Percentiles rank a stretch among this genome's conserved stretches.
Evolutionary conservation across 2,329 filamentous ascomycete genomes (phyloP).

Genomic region (Rutstroemia sydowiana): DNA sequence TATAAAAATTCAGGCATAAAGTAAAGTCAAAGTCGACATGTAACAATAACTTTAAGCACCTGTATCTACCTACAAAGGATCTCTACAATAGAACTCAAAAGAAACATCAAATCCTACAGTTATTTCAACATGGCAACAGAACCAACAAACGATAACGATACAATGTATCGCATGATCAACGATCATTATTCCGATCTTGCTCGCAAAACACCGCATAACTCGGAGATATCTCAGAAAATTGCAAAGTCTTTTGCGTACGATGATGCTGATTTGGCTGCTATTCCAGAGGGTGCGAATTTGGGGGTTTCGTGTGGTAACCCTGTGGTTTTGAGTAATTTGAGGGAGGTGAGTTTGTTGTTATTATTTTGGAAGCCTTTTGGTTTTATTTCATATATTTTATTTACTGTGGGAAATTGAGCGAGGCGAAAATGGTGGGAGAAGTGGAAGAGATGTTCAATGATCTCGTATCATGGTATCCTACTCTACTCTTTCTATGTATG

Average conservation of each 20-base stretch:
- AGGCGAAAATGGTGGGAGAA: too few species aligned
- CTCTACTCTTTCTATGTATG: too few species aligned
- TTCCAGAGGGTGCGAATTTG: constrained; percentile 19
- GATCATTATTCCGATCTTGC: not conserved
- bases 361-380: constrained; percentile 12
- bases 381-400: too few species aligned
- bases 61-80: too few species aligned
- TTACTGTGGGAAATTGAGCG: too few species aligned
- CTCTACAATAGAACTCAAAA: too few species aligned
- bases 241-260: not conserved
- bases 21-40: too few species aligned
- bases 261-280: not conserved
- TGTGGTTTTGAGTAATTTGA: constrained; percentile 14
- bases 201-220: not conserved
- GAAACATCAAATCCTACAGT: not conserved
- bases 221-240: not conserved
- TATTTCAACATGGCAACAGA: not conserved
- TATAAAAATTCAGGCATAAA: too few species aligned
- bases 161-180: not conserved
- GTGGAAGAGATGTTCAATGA: too few species aligned
- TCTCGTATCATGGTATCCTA: too few species aligned
- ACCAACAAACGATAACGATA: not conserved
- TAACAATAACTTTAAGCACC: too few species aligned
- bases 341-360: constrained; percentile 34
- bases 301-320: constrained; percentile 22